These are phyloP conservation scores for Echinosophora koreensis DNA, from an alignment of 306 rosid genomes.

Conservation along the genomic window DNA sequence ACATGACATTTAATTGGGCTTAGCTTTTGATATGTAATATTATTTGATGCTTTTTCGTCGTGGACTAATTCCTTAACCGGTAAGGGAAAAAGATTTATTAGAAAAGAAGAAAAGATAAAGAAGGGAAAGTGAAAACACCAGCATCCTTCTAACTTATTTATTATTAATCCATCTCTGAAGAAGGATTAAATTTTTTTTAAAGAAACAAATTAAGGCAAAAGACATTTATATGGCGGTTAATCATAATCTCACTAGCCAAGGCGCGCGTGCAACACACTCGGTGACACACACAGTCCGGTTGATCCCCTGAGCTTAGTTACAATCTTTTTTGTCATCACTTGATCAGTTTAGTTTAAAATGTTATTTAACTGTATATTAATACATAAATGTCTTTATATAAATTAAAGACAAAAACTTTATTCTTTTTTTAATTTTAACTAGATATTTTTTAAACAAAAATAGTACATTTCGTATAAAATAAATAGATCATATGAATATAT, in stretches of 20 bases:
- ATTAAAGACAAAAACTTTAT: too few species aligned
- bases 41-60: not conserved
- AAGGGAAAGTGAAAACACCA: not conserved
- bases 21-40: not conserved
- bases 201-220: not conserved
- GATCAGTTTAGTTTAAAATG: too few species aligned
- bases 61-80: conserved; percentile 25
- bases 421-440: too few species aligned
- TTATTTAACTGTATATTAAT: too few species aligned
- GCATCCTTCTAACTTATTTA: not conserved
- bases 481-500: too few species aligned
- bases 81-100: conserved; percentile 1
- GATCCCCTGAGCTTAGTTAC: too few species aligned
- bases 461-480: too few species aligned
- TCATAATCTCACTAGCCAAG: not conserved
- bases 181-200: not conserved
- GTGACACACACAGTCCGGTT: too few species aligned
- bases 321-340: too few species aligned
- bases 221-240: not conserved
- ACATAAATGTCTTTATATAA: too few species aligned
- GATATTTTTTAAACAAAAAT: too few species aligned
- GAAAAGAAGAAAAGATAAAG: not conserved
- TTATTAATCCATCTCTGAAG: not conserved
- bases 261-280: too few species aligned
- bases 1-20: not conserved